Base-by-base conservation (phyloP, 495 filamentous ascomycete species). In the Aspergillus egyptiacus region DNA sequence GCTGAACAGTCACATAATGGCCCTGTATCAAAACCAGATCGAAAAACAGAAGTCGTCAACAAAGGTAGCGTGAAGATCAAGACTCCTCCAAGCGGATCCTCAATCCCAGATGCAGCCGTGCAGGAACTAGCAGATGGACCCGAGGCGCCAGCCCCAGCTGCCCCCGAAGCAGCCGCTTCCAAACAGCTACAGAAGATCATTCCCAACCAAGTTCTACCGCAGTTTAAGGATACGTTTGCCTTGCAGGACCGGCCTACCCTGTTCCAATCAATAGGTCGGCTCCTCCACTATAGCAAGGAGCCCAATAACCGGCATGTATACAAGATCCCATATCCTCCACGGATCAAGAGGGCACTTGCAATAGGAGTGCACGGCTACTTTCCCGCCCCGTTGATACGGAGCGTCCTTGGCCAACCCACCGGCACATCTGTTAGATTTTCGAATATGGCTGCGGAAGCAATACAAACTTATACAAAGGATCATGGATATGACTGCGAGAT, bases 311-410 rank as follows among this genome's bases (percentile, higher is more conserved):
- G 77, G 23, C 89, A 95, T 64, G 79, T 94, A 3, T 80, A 78
- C 56, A 72, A 87, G n/a, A 63, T 80, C n/a, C 81, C 77, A 30
- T 76, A 86, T 22, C 76, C 81, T 5, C 83, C 80, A 2, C 83
- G 75, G 54, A 79, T 95, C 6, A 90, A 81, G 62, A 86, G 80
- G 53, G 91, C 91, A 18, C 69, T 98, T 9, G 89, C 90, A 6
- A 95, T 98, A 52, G 93, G 93, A 18, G 82, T 98, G 14, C 93
- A 98, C 67, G 93, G 93, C 5, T 89, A 90, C 51, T 96, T 95
- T 55, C 93, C 93, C 4, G 89, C 89, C 17, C 78, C 84, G 0
- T 74, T 93, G 31, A 75, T 98, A 23, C 83, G 91, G 10, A 85
- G 82, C 19, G 82, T 98, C 20, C 79, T 97, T 5, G 93, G 93